Conservation (phyloP, 1,284 basidiomycete genomes). For the Vanrija pseudolonga region DNA sequence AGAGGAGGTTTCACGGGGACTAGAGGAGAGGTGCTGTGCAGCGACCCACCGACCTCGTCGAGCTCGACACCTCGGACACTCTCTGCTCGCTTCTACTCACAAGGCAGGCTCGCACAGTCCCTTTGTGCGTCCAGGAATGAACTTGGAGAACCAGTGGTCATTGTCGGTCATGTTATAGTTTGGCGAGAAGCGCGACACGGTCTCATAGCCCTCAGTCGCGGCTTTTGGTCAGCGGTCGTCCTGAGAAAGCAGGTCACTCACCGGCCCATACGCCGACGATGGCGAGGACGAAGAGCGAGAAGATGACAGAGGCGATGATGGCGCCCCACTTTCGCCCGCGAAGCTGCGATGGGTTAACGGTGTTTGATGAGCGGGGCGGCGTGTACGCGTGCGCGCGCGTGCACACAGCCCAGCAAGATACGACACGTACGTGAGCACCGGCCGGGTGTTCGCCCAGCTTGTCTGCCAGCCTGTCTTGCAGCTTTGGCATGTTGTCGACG, state of each 20-base stretch:
- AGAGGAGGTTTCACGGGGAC: too few species aligned
- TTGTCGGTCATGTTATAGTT: conserved; percentile 21
- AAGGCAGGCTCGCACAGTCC: conserved; percentile 17
- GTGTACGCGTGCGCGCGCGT: neutral
- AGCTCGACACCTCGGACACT: neutral
- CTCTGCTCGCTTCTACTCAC: conserved; percentile 2
- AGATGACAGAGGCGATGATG: conserved; percentile 6
- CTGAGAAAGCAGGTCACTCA: conserved; percentile 3
- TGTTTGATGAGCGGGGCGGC: too few species aligned
- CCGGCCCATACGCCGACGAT: conserved; percentile 18
- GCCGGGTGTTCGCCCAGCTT: too few species aligned
- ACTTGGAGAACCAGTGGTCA: conserved; percentile 22
- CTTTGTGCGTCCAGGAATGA: conserved; percentile 10
- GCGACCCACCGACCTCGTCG: too few species aligned
- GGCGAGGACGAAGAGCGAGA: conserved; percentile 12
- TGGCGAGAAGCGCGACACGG: conserved; percentile 10
- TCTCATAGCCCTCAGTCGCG: conserved; percentile 18
- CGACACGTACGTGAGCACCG: neutral
- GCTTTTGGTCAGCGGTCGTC: conserved; percentile 5
- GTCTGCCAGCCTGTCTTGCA: too few species aligned
- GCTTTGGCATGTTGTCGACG: too few species aligned
- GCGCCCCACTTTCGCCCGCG: conserved; percentile 12
- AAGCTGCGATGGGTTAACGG: conserved; percentile 2
- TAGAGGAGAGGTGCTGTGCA: too few species aligned
- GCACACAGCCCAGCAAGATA: too few species aligned